Conservation (phyloP, 2,329 filamentous ascomycete genomes). For the Pseudogymnoascus sp. region DNA sequence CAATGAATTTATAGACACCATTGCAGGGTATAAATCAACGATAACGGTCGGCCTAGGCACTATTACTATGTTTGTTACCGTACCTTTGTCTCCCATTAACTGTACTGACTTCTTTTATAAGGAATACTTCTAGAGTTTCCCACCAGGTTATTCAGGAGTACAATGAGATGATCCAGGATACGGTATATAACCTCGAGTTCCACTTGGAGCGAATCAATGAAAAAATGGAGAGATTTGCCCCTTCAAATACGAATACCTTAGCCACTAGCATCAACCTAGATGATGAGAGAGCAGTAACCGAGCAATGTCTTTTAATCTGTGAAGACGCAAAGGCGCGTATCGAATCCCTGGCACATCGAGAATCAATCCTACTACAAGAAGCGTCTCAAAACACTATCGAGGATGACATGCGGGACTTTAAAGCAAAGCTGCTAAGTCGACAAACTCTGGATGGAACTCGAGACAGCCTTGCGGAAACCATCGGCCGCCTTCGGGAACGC, state of each 20-base stretch:
- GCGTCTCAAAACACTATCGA: slow-evolving; percentile 6
- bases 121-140: slow-evolving; percentile 31
- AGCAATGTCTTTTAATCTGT: slow-evolving; percentile 36
- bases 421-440: slow-evolving; percentile 32
- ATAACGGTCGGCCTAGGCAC: slow-evolving; percentile 34
- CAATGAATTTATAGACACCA: slow-evolving; percentile 35
- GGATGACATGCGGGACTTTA: slow-evolving; percentile 21
- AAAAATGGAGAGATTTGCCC: slow-evolving; percentile 26
- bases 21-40: slow-evolving; percentile 36
- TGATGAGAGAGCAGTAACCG: slow-evolving; percentile 34
- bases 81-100: slow-evolving; percentile 15
- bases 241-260: slow-evolving; percentile 20
- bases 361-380: slow-evolving; percentile 24
- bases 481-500: slow-evolving; percentile 31
- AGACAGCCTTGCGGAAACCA: slow-evolving; percentile 30
- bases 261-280: slow-evolving; percentile 29
- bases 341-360: slow-evolving; percentile 29
- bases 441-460: slow-evolving; percentile 30
- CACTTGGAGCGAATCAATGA: slow-evolving; percentile 34
- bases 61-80: slow-evolving; percentile 33
- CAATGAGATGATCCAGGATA: slow-evolving; percentile 36
- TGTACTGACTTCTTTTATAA: slow-evolving; percentile 25
- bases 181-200: slow-evolving; percentile 32
- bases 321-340: slow-evolving; percentile 34
- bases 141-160: slow-evolving; percentile 32